phyloP scores from a whole-genome alignment of 2,329 filamentous ascomycete genomes.

The Gyromitra esculenta region DNA sequence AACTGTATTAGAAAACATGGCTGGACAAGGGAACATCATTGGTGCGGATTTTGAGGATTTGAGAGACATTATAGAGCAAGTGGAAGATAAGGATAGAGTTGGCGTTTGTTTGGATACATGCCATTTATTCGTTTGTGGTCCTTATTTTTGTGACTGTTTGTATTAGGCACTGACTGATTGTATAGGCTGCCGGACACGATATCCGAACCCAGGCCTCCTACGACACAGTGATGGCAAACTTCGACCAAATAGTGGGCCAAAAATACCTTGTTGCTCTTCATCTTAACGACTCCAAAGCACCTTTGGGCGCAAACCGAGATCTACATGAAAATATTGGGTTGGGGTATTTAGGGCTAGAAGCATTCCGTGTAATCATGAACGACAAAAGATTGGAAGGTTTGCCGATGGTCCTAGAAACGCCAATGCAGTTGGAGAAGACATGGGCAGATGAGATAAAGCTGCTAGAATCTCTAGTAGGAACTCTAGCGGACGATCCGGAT shows the following conservation, averaged over 20 bases:
- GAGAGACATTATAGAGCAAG: constrained; percentile 79
- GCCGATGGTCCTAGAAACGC: constrained; percentile 96
- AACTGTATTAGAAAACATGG: constrained; percentile 95
- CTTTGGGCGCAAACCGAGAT: constrained; percentile 81
- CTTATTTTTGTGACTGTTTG: not conserved
- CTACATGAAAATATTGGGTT: constrained; percentile 96
- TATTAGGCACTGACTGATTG: constrained; percentile 18
- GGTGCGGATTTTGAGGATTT: constrained; percentile 88
- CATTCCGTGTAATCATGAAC: constrained; percentile 93
- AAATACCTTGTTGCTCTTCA: constrained; percentile 86
- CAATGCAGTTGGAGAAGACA: constrained; percentile 75
- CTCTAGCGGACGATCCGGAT: constrained; percentile 79
- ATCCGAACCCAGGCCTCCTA: constrained; percentile 79
- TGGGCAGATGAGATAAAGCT: constrained; percentile 97
- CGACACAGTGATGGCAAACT: constrained; percentile 75
- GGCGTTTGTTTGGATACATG: constrained; percentile 98
- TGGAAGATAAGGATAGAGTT: constrained; percentile 83
- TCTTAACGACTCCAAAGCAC: constrained; percentile 94
- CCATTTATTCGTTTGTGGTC: constrained; percentile 76
- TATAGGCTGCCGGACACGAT: constrained; percentile 80
- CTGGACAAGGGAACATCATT: constrained; percentile 80
- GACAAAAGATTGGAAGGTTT: constrained; percentile 76
- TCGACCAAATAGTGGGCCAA: constrained; percentile 79
- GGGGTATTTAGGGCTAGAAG: constrained; percentile 86
- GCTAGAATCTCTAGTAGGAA: constrained; percentile 85